Evolutionary conservation across 345 rosid species (phyloP).

Genomic region (Camelina neglecta): DNA sequence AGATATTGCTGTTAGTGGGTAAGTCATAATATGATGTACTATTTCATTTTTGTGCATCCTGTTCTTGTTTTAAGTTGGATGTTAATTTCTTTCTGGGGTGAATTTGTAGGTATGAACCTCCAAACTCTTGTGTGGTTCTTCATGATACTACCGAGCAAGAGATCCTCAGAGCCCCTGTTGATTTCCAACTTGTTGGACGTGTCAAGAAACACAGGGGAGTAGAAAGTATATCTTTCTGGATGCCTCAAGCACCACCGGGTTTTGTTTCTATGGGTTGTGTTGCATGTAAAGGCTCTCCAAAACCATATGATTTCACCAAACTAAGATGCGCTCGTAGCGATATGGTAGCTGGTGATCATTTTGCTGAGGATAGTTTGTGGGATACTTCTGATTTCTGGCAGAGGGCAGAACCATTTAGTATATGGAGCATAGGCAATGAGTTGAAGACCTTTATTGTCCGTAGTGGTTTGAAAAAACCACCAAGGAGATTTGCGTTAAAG

Average conservation of each 20-base stretch:
- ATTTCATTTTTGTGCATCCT: constrained; percentile 7
- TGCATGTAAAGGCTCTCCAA: constrained; percentile 77
- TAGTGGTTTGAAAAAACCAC: constrained; percentile 84
- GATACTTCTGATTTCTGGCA: constrained; percentile 75
- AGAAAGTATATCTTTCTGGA: constrained; percentile 86
- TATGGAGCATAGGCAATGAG: constrained; percentile 80
- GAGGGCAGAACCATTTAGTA: constrained; percentile 73
- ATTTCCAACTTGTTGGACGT: constrained; percentile 77
- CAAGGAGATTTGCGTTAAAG: constrained; percentile 89
- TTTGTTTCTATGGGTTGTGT: constrained; percentile 93
- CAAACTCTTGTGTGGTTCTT: constrained; percentile 80
- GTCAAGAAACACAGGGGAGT: constrained; percentile 84
- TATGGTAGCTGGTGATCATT: constrained; percentile 84
- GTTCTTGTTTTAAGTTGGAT: constrained; percentile 11
- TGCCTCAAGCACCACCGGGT: constrained; percentile 96
- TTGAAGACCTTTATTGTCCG: constrained; percentile 86
- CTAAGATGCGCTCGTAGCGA: constrained; percentile 86
- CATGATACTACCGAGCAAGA: constrained; percentile 74
- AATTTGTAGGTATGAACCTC: constrained; percentile 77
- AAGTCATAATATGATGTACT: constrained; percentile 40
- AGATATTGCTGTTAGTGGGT: constrained; percentile 96
- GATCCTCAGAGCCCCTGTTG: constrained; percentile 65
- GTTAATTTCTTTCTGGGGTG: constrained; percentile 33
- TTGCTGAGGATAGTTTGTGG: constrained; percentile 91
- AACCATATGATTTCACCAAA: constrained; percentile 59